phyloP scores from a whole-genome alignment of 2,329 filamentous ascomycete genomes.

The Epichloe sp. region DNA sequence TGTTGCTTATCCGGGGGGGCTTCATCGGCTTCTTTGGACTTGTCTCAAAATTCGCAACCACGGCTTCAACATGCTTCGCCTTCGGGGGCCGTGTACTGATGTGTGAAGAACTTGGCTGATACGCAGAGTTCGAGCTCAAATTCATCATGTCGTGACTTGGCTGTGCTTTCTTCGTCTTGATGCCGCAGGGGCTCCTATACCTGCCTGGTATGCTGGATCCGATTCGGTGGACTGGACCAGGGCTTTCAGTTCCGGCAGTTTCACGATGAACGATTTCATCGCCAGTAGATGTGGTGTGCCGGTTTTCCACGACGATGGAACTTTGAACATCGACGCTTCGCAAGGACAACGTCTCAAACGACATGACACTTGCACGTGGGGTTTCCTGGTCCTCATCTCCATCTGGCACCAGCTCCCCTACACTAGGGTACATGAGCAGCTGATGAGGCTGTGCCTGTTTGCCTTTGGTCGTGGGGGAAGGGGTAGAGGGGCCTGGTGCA shows the following conservation, averaged over 20 bases:
- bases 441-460: neutral
- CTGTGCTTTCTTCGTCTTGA: neutral
- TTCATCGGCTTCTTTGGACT: neutral
- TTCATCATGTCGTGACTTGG: neutral
- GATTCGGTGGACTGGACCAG: neutral
- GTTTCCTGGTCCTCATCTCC: neutral
- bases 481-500: neutral
- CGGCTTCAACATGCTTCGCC: neutral
- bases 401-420: neutral
- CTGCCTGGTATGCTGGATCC: neutral
- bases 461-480: neutral
- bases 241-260: neutral
- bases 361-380: neutral
- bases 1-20: slow-evolving; percentile 1
- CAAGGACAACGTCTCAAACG: neutral
- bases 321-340: neutral
- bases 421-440: neutral
- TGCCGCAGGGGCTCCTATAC: neutral
- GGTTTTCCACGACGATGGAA: neutral
- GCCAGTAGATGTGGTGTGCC: neutral
- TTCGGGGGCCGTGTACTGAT: neutral
- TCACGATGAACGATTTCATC: neutral
- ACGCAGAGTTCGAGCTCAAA: neutral
- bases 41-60: neutral
- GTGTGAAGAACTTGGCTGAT: neutral